phyloP scores from a whole-genome alignment of 1,284 basidiomycete species.

The Stygiomarasmius scandens region DNA sequence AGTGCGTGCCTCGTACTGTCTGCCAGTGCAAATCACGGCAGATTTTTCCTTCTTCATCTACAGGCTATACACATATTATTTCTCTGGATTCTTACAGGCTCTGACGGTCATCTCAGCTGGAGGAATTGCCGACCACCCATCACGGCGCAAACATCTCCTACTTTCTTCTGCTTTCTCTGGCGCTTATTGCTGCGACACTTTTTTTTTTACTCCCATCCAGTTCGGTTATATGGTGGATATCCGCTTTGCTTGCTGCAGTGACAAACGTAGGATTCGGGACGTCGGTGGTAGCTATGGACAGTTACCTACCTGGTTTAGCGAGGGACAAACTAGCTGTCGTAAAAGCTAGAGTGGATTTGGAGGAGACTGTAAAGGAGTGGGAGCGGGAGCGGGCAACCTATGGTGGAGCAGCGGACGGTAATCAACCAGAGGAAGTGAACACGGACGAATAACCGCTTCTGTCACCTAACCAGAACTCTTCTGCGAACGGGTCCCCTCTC shows the following conservation, averaged over 20 bases:
- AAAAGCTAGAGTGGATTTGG: conserved; percentile 42
- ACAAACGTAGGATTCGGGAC: conserved; percentile 86
- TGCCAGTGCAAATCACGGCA: no score
- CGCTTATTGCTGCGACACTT: conserved; percentile 59
- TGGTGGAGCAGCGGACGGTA: conserved; percentile 7
- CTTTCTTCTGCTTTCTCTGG: conserved; percentile 76
- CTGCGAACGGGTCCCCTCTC: background rate
- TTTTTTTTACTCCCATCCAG: conserved; percentile 77
- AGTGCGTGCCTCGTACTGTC: conserved; percentile 21
- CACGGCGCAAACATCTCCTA: conserved; percentile 78
- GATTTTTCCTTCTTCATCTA: conserved; percentile 8
- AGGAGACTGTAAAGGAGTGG: conserved; percentile 20
- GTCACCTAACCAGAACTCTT: conserved; percentile 10
- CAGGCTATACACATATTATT: conserved; percentile 85
- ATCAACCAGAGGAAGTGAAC: conserved; percentile 20
- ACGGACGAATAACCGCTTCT: conserved; percentile 36
- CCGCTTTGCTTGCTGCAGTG: conserved; percentile 64
- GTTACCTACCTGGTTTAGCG: conserved; percentile 82
- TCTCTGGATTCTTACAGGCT: conserved; percentile 85
- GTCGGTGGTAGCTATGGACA: conserved; percentile 86
- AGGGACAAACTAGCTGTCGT: conserved; percentile 64
- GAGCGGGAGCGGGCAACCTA: conserved; percentile 6
- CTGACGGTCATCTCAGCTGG: conserved; percentile 90
- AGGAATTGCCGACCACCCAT: conserved; percentile 80
- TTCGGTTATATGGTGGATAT: conserved; percentile 66